phyloP scores from a whole-genome alignment of 164 flowering plant species.

The Amborella trichopoda region DNA sequence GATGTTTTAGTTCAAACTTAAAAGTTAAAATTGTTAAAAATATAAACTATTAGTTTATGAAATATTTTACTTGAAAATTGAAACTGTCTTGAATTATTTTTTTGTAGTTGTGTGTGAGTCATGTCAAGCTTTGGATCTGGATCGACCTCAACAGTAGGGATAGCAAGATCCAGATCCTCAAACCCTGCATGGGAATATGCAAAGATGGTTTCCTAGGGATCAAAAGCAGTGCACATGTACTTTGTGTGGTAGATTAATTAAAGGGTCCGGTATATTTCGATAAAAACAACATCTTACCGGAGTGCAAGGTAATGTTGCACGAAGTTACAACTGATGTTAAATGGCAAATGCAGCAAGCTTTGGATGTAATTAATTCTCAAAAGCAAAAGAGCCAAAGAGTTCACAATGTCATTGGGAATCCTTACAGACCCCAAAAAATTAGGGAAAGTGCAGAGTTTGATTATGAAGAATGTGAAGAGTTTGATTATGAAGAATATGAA shows the following conservation, averaged over 20 bases:
- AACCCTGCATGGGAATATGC: constrained; percentile 53
- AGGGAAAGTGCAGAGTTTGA: constrained; percentile 12
- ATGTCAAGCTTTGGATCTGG: too few species aligned
- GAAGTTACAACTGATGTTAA: constrained; percentile 37
- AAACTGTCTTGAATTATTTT: too few species aligned
- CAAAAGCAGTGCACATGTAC: constrained; percentile 31
- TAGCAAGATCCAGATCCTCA: too few species aligned
- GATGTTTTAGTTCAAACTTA: too few species aligned
- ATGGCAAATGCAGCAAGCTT: constrained; percentile 26
- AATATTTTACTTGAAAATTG: too few species aligned
- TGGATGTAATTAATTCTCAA: constrained; percentile 27
- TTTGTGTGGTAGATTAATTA: constrained; percentile 29
- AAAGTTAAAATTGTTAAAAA: too few species aligned
- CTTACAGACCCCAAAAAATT: constrained; percentile 12
- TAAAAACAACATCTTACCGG: constrained; percentile 45
- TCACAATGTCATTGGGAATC: constrained; percentile 6
- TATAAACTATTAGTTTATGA: too few species aligned
- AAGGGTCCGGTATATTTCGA: constrained; percentile 41
- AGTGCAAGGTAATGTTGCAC: constrained; percentile 32
- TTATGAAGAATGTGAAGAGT: too few species aligned
- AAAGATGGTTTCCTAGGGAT: constrained; percentile 34
- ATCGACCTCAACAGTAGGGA: too few species aligned
- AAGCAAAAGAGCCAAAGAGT: constrained; percentile 27
- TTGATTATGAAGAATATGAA: too few species aligned
- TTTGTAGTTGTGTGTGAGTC: too few species aligned